These are phyloP conservation scores for Pseudonitzschia multiseries DNA, from an alignment of 108 stramenopile species.

Conservation along the genomic window DNA sequence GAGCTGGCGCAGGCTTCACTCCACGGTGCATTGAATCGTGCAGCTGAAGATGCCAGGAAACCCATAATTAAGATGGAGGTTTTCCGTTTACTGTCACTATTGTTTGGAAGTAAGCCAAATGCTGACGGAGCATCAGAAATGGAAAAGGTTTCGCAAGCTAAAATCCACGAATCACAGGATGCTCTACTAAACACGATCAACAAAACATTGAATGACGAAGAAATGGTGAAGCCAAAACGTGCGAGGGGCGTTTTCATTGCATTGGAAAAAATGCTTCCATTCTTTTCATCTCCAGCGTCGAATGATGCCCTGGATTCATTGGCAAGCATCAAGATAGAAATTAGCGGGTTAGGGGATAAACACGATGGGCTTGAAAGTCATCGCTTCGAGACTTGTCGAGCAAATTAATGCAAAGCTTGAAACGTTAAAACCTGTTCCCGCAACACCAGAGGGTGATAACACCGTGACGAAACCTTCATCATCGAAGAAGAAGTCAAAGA, in stretches of 20 bases:
- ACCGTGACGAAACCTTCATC: neutral
- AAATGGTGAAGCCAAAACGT: conserved; percentile 59
- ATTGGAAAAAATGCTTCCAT: conserved; percentile 47
- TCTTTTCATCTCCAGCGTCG: conserved; percentile 17
- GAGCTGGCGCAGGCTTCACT: conserved; percentile 46
- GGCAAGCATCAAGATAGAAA: conserved; percentile 20
- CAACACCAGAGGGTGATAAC: conserved; percentile 10
- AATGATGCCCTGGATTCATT: neutral
- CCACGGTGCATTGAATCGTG: conserved; percentile 37
- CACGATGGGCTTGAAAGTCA: conserved; percentile 25
- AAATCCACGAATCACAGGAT: conserved; percentile 10
- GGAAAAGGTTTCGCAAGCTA: conserved; percentile 17
- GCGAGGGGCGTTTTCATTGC: conserved; percentile 47
- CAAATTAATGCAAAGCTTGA: conserved; percentile 17
- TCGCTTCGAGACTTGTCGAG: conserved; percentile 19
- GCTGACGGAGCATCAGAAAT: conserved; percentile 6
- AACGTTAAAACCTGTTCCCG: conserved; percentile 12
- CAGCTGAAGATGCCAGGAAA: conserved; percentile 51
- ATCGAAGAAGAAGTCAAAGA: conserved; percentile 41
- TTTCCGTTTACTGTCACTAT: conserved; percentile 48
- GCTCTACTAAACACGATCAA: conserved; percentile 16
- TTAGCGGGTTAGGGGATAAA: conserved; percentile 17
- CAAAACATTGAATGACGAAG: conserved; percentile 43
- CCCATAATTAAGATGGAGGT: conserved; percentile 68
- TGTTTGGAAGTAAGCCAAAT: conserved; percentile 30